These are phyloP conservation scores for Athelia sp. DNA, from an alignment of 1,284 basidiomycete genomes.

Conservation along the genomic window DNA sequence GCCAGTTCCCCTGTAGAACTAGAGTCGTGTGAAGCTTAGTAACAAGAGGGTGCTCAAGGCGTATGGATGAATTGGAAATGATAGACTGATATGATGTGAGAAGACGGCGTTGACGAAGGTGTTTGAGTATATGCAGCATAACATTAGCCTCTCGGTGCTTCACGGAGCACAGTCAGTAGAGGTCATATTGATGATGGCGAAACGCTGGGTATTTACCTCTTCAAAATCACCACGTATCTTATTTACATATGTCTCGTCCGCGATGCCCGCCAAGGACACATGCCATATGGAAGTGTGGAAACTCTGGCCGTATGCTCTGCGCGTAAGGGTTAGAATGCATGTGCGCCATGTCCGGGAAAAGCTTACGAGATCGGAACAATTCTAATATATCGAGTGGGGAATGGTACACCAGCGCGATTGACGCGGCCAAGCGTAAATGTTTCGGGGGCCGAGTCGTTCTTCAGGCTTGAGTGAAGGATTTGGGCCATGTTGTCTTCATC, in stretches of 20 bases:
- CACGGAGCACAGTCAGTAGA: conserved; percentile 2
- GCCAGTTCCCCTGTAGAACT: conserved; percentile 65
- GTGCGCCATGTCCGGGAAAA: background rate
- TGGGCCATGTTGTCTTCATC: conserved; percentile 61
- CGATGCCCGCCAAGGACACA: conserved; percentile 55
- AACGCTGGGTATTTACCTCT: conserved; percentile 37
- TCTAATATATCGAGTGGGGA: conserved; percentile 67
- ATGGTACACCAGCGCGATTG: conserved; percentile 48
- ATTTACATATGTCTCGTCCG: conserved; percentile 48
- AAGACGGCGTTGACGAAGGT: conserved; percentile 72
- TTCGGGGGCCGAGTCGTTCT: conserved; percentile 60
- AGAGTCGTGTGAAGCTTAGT: conserved; percentile 62
- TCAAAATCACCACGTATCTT: conserved; percentile 47
- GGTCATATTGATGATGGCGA: conserved; percentile 13
- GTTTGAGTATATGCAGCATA: conserved; percentile 70
- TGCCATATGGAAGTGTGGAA: conserved; percentile 80
- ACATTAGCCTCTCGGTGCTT: conserved; percentile 64
- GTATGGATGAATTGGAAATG: conserved; percentile 48
- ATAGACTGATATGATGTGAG: conserved; percentile 63
- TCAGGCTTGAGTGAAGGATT: conserved; percentile 55
- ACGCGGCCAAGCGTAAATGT: conserved; percentile 54
- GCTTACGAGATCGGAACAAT: conserved; percentile 69
- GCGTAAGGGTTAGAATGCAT: conserved; percentile 1
- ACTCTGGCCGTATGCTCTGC: conserved; percentile 61
- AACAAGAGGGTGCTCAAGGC: conserved; percentile 68